Evolutionary conservation across 805 yeast genomes (phyloP).

Genomic region (Pichia phayaonensis): DNA sequence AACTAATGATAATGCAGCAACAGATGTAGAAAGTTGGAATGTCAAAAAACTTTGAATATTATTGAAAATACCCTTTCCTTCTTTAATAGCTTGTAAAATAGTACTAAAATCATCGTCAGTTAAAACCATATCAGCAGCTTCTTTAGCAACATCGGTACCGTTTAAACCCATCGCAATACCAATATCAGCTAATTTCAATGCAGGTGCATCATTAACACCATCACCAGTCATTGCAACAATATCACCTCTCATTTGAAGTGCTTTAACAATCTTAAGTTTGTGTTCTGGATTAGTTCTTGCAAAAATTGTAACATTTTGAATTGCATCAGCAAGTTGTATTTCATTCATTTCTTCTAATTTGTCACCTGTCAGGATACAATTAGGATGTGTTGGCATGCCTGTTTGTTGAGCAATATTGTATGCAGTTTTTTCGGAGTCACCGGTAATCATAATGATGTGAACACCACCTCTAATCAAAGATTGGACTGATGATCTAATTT

Average conservation of each 20-base stretch:
- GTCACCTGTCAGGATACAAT: constrained; percentile 78
- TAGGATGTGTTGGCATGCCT: constrained; percentile 69
- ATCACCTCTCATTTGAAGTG: constrained; percentile 84
- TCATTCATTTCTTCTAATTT: constrained; percentile 68
- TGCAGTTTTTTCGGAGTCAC: constrained; percentile 87
- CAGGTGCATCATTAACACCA: constrained; percentile 99
- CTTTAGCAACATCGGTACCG: constrained; percentile 98
- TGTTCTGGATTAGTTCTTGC: constrained; percentile 96
- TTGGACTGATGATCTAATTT: constrained; percentile 68
- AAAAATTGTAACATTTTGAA: constrained; percentile 77
- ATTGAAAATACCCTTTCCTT: constrained; percentile 94
- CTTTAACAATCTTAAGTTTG: constrained; percentile 82
- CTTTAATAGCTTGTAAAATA: constrained; percentile 86
- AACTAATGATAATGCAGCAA: constrained; percentile 86
- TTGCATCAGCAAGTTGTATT: constrained; percentile 64
- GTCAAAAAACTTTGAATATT: constrained; percentile 93
- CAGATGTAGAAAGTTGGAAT: constrained; percentile 91
- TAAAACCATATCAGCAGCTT: constrained; percentile 95
- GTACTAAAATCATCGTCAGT: constrained; percentile 97
- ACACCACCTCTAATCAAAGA: constrained; percentile 86
- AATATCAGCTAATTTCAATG: constrained; percentile 88
- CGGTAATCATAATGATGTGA: constrained; percentile 97
- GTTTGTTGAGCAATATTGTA: constrained; percentile 77
- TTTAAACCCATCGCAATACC: constrained; percentile 91
- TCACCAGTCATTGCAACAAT: constrained; percentile 99